Percentiles rank a stretch among this genome's conserved stretches.
phyloP scores from a whole-genome alignment of 2,329 filamentous ascomycete genomes.

The Scytalidium sp. region DNA sequence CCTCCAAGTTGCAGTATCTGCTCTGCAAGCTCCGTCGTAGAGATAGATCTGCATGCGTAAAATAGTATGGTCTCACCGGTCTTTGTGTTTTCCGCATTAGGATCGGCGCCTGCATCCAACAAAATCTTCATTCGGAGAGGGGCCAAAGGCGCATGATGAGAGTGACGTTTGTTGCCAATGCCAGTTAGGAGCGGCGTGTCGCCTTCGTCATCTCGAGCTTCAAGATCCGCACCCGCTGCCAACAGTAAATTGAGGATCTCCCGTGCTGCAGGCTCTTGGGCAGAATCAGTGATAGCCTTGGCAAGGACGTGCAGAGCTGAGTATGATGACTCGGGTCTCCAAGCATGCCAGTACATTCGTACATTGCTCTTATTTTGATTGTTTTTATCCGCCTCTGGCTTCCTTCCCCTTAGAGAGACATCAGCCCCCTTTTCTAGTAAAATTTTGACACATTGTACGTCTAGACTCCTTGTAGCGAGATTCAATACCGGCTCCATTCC shows the following conservation, averaged over 20 bases:
- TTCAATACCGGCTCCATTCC: background rate
- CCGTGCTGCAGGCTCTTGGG: background rate
- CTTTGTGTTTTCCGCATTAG: background rate
- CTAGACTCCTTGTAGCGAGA: background rate
- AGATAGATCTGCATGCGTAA: background rate
- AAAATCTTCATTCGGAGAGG: background rate
- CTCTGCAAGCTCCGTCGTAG: background rate
- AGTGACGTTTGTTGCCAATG: background rate
- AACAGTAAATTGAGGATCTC: conserved; percentile 1
- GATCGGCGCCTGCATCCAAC: background rate
- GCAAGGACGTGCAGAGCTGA: background rate
- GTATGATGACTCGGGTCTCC: background rate
- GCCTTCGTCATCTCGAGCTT: conserved; percentile 2
- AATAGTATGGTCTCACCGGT: background rate
- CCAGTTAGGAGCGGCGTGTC: conserved; percentile 4
- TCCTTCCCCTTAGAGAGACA: too few species aligned
- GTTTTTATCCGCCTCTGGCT: too few species aligned
- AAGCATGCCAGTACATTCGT: background rate
- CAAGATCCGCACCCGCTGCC: background rate
- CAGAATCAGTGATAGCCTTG: background rate
- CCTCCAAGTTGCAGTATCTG: background rate
- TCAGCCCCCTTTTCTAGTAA: background rate
- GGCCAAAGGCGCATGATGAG: background rate
- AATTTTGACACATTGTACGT: background rate
- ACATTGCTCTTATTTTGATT: background rate